Evolutionary conservation across 176 grass and related monocot genomes (phyloP), one percentile per base, ranked within the genome.

Genomic region (Lolium multiflorum): DNA sequence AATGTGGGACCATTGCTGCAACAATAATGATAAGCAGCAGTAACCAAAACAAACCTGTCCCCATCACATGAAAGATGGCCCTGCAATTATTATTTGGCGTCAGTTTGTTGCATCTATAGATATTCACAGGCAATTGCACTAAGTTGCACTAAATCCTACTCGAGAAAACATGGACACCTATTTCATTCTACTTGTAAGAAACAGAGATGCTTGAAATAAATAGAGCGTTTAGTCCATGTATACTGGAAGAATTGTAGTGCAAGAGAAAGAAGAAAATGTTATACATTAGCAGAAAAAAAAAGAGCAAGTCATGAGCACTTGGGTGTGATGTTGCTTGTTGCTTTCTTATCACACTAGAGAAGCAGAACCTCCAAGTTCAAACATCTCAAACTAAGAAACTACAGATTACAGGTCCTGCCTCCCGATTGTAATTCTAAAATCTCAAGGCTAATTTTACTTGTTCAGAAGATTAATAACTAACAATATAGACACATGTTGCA

Each of bases 31-130:
- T 78, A 81, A 95, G 75, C 51, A 98, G 80, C 52, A 94, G 83
- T 56, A 90, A 57, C 93, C 91, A 98, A 89, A 93, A 95, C 44
- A 93, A 81, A 37, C 71, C 88, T 2, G 89, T 87, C 82, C 85
- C 89, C 88, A 93, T 93, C 66, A 98, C 66, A 67, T 98, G 82
- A 85, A 87, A 98, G 58, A 93, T 95, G 16, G 93, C 89, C 91
- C 95, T 93, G 91, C 25, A 82, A 85, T 57, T 41, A 68, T 80
- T 44, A 21, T 69, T 35, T 68, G 41, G 11, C 11, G 38, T 83
- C 28, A 74, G 85, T 81, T 37, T 77, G 39, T 79, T 67, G 48
- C 66, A 83, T 48, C 69, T 61, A 37, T n/a, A 89, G 24, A 49
- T 48, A 69, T 56, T 55, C 5, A 74, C 46, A 79, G 43, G 11